Evolutionary conservation across 176 grass and related monocot species (phyloP), one percentile per base, ranked within the genome.

Genomic region (Oryza punctata): DNA sequence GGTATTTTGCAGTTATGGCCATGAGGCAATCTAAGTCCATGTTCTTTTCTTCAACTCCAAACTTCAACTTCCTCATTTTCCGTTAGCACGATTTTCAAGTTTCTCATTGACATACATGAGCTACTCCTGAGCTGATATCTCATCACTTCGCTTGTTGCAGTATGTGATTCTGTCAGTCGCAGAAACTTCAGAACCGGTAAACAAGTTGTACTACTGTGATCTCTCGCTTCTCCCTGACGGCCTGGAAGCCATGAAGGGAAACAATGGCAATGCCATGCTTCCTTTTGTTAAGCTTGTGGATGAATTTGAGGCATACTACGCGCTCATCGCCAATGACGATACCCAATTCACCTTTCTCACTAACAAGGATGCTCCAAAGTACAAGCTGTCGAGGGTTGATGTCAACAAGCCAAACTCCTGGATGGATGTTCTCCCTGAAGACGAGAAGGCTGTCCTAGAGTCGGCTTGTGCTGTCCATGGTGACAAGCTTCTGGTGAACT

Each of bases 131-230:
- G 21, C 28, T 77, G 75, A 46, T 21, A 18, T 4, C 7, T 40
- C 32, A 6, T 45, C 40, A 61, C 13, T 30, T 57, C 19, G 45
- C 29, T 74, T 76, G 69, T 69, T 25, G 75, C 82, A 98, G 96
- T 98, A 92, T 61, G 89, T 84, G 77, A 81, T 95, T n/a, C 77
- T 98, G 65, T 75, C 88, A n/a, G 90, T 93, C 15, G 80, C 83
- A n/a, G 87, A 93, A 88, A 90, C 80, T 49, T 98, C 93, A 79
- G 91, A 95, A 1, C 96, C 91, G 33, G 72, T 93, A 9, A 98
- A 98, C 88, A 98, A 98, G 80, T 46, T 95, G 26, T 98, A 94
- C 70, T 98, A 94, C 79, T 93, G 79, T 15, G 82, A 95, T 77
- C 27, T 98, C 38, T 68, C 72, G 25, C 67, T 82, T 9, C 89